Conservation (phyloP, 176 grass and related monocot genomes). For the Eragrostis curvula region DNA sequence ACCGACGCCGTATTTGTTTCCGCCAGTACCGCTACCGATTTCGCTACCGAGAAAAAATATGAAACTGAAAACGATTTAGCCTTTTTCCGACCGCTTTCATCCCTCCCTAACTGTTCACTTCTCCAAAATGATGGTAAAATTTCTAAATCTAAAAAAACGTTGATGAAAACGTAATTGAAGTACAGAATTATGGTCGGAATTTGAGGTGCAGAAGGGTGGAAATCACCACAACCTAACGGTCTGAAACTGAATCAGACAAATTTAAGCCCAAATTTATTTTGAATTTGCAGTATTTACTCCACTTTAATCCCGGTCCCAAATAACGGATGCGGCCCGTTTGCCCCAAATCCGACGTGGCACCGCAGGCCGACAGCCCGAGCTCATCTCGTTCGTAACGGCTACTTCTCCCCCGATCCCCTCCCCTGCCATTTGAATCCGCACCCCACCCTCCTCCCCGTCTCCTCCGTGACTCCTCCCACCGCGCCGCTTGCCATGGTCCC, state of each 20-base stretch:
- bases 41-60: no score
- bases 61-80: no score
- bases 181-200: no score
- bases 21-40: no score
- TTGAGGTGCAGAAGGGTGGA: no score
- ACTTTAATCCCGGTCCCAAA: not conserved
- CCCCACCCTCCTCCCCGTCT: not conserved
- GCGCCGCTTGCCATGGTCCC: conserved; percentile 22
- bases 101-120: no score
- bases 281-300: not conserved
- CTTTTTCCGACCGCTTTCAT: no score
- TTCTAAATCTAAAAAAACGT: no score
- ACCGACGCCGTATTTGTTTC: no score
- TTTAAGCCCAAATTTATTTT: not conserved
- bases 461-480: not conserved
- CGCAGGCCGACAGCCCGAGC: not conserved
- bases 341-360: not conserved
- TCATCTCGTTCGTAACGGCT: conserved; percentile 40
- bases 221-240: no score
- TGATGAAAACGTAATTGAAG: no score
- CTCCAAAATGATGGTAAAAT: no score
- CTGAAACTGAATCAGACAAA: not conserved
- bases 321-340: not conserved
- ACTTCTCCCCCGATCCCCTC: not conserved
- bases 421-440: conserved; percentile 35